Evolutionary conservation across 371 early-diverging fungal genomes (phyloP).

Genomic region (Mucor racemosus): DNA sequence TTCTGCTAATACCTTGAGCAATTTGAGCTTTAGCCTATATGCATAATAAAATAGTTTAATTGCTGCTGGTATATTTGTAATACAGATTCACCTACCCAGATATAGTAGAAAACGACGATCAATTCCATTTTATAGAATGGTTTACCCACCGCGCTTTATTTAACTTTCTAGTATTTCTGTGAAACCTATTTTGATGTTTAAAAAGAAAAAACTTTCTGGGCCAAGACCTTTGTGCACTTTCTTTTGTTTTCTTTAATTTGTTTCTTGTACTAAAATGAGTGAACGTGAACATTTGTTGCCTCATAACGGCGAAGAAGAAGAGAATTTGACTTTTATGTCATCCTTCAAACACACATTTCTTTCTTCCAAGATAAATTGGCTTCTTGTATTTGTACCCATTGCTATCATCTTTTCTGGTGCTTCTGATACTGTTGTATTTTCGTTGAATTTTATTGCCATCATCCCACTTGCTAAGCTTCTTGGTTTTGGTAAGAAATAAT

Average conservation of each 20-base stretch:
- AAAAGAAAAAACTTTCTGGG: background rate
- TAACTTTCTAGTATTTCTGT: background rate
- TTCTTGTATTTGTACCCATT: slow-evolving; percentile 79
- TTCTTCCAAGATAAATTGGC: slow-evolving; percentile 65
- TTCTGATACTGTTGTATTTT: slow-evolving; percentile 62
- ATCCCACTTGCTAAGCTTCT: slow-evolving; percentile 83
- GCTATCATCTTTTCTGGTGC: slow-evolving; percentile 68
- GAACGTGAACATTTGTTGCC: slow-evolving; percentile 38
- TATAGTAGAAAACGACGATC: background rate
- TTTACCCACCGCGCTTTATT: background rate
- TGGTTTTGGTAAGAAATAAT: slow-evolving; percentile 42
- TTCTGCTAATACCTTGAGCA: no score
- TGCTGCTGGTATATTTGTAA: no score
- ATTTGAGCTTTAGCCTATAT: no score
- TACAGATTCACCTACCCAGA: background rate
- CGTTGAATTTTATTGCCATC: slow-evolving; percentile 92
- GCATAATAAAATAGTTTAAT: no score
- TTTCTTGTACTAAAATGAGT: slow-evolving; percentile 22
- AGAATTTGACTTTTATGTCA: slow-evolving; percentile 37
- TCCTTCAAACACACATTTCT: slow-evolving; percentile 37
- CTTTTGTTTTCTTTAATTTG: background rate
- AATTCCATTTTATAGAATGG: background rate
- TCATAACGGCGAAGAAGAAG: slow-evolving; percentile 13
- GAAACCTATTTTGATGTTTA: background rate
- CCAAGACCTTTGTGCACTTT: slow-evolving; percentile 2